Evolutionary conservation across 148 eudicot genomes (phyloP), one percentile per base, ranked within the genome.

Genomic region (Talinum fruticosum): DNA sequence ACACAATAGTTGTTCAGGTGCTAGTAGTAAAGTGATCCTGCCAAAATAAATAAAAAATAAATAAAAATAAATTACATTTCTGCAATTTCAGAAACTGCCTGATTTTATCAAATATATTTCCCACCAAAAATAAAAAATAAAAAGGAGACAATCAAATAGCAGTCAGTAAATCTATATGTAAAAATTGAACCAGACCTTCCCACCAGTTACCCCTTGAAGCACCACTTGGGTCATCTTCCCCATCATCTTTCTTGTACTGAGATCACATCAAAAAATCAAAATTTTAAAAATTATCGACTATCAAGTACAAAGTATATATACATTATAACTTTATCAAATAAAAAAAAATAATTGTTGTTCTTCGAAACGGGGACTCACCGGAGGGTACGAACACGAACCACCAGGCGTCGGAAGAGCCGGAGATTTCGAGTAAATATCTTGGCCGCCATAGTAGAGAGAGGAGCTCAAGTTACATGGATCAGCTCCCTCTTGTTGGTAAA

Each of bases 201-300:
- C 98, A 94, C 98, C 98, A 94, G 65, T 94, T 90, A 70, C 98
- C 97, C 72, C 97, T 82, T 7, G 92, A 85, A 79, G 89, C 93
- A 81, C 85, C 83, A 66, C 85, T 91, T 6, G 94, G 82, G 66
- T 91, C 97, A 79, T 90, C 93, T 83, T 92, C 98, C 61, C 84
- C 97, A 8, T 73, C 86, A 72, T 90, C 97, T 81, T 89, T 90
- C 41, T 82, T 85, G 80, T 41, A 79, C 91, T 90, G 77, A n/a
- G n/a, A 75, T 83, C 53, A 26, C 77, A 71, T 4, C 33, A 32
- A 59, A 75, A 33, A 73, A 45, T 28, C 36, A 81, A 49, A 69
- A 36, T 1, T 41, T 41, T 41, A 12, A 41, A 2, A 3, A 41
- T 41, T 41, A 6, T 41, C 47, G 53, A 10, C 18, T 13, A 24